Evolutionary conservation across 140 eudicot species (phyloP), one percentile per base, ranked within the genome.

Genomic region (Artemisia princeps): DNA sequence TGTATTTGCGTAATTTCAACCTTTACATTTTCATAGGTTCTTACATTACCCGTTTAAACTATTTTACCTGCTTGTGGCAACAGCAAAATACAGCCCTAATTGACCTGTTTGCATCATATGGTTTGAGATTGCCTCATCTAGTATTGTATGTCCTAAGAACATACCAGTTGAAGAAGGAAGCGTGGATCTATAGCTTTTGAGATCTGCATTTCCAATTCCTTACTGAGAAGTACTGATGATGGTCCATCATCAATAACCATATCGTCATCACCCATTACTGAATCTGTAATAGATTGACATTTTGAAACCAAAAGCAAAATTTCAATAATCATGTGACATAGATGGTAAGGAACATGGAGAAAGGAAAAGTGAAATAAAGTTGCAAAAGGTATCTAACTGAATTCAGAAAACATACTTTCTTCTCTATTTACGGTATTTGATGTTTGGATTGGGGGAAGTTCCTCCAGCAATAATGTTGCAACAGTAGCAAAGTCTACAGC

Each of bases 151-250:
- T 68, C 23, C 61, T 28, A 64, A 55, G 55, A 53, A 58, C 85
- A 56, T 83, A 91, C 97, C 96, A 91, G 70, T 66, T 85, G 94
- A 46, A 78, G 73, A 68, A 91, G 95, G 83, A 91, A 87, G 51
- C 89, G 89, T 9, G 96, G 80, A 78, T 91, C 92, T 55, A 91
- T 77, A 15, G 97, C 92, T 69, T 78, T 74, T 61, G 77, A 75
- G 71, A 91, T 91, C 75, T 91, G 96, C 52, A 56, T 79, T 70
- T 91, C 87, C 81, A 91, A 68, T 64, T 81, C 95, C 76, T 55
- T 74, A 68, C 77, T 85, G 11, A 91, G 68, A 68, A 71, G 76
- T 61, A 73, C 68, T 24, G 44, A 77, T 23, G 66, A 19, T 5
- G 46, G 70, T 65, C 78, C 84, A 77, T 87, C 96, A 46, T 70